Conservation (phyloP, 768 basidiomycete species). For the Serpula lacrymans region DNA sequence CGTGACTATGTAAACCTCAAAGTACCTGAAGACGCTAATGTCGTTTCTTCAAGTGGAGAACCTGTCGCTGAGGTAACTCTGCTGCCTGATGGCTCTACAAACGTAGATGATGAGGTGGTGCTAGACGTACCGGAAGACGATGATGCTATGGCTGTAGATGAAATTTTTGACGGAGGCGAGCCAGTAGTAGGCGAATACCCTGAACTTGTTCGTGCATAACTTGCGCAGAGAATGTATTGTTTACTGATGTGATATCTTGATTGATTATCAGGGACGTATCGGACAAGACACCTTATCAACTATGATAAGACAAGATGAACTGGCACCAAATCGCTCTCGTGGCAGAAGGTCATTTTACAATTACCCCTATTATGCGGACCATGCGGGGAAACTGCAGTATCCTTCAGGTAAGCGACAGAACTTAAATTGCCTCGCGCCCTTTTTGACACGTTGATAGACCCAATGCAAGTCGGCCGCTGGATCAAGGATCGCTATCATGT, state of each 20-base stretch:
- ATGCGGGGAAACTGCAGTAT: conserved; percentile 50
- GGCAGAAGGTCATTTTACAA: conserved; percentile 52
- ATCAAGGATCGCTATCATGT: conserved; percentile 53
- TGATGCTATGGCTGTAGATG: conserved; percentile 1
- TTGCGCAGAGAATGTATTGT: conserved; percentile 14
- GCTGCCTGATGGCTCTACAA: background rate
- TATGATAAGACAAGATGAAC: conserved; percentile 75
- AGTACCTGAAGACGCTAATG: conserved; percentile 14
- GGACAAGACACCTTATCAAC: conserved; percentile 68
- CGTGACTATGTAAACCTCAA: conserved; percentile 45
- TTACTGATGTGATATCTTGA: conserved; percentile 6
- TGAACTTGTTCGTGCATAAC: conserved; percentile 10
- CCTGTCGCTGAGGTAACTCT: conserved; percentile 1
- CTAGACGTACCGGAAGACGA: conserved; percentile 6
- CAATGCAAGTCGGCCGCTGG: conserved; percentile 58
- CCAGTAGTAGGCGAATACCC: conserved; percentile 9
- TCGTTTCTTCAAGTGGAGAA: conserved; percentile 5
- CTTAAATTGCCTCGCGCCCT: conserved; percentile 1
- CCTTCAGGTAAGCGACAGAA: conserved; percentile 48
- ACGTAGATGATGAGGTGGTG: conserved; percentile 8
- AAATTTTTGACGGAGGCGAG: conserved; percentile 1
- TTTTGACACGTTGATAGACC: conserved; percentile 37
- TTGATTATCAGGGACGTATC: conserved; percentile 51
- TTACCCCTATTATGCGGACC: conserved; percentile 34
- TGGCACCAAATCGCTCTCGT: conserved; percentile 53